A percentile compares a stretch with the other conserved stretches of the same genome.
These are phyloP conservation scores for Polyporus arcularius DNA, from an alignment of 768 basidiomycete genomes.

Conservation along the genomic window DNA sequence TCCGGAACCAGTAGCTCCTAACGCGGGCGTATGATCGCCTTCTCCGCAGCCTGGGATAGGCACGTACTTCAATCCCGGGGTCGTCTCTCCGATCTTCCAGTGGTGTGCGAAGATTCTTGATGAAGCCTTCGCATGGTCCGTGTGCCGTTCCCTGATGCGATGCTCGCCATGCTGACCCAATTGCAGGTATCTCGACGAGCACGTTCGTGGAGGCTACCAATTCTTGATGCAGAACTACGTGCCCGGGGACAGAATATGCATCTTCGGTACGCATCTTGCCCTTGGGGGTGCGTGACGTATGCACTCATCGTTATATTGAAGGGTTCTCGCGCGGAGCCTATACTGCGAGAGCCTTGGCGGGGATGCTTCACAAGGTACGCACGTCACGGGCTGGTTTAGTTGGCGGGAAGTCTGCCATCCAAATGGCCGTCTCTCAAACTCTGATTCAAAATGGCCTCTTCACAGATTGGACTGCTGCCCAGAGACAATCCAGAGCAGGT, in stretches of 20 bases:
- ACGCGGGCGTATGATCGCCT: not conserved
- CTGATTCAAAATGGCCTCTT: not conserved
- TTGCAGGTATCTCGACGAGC: constrained; percentile 64
- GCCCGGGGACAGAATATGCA: constrained; percentile 71
- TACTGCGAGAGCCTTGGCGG: constrained; percentile 71
- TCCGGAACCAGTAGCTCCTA: not conserved
- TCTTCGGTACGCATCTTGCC: constrained; percentile 53
- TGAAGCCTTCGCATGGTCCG: constrained; percentile 71
- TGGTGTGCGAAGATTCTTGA: constrained; percentile 66
- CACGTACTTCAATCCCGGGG: constrained; percentile 59
- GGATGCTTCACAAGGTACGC: constrained; percentile 67
- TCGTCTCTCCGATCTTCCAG: constrained; percentile 61
- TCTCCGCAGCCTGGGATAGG: constrained; percentile 45
- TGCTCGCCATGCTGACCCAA: not conserved
- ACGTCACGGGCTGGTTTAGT: too few species aligned
- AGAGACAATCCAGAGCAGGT: constrained; percentile 69
- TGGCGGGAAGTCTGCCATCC: not conserved
- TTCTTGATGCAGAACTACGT: constrained; percentile 80
- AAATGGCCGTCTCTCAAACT: not conserved
- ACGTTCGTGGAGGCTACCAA: constrained; percentile 74
- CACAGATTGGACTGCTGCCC: constrained; percentile 70
- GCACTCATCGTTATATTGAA: constrained; percentile 23
- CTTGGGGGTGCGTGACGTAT: not conserved
- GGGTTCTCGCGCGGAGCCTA: constrained; percentile 79
- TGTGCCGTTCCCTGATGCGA: not conserved